Evolutionary conservation across 169 alveolate genomes (phyloP).

Genomic region (Plasmodium adleri): DNA sequence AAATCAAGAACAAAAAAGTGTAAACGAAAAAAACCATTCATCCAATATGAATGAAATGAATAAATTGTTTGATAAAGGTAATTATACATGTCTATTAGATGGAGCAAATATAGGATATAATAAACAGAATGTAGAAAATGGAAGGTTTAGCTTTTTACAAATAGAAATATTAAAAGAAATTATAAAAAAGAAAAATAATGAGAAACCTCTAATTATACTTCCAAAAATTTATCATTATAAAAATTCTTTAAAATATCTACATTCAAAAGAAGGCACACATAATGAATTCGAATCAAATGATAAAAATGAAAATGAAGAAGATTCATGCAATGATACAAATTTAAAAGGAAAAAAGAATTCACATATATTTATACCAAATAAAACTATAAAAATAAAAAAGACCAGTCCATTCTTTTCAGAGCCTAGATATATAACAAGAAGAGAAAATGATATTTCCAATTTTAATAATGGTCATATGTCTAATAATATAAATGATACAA

Average conservation of each 20-base stretch:
- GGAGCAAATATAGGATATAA: conserved; percentile 75
- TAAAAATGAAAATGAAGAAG: no score
- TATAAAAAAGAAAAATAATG: conserved; percentile 61
- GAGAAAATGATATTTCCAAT: not conserved
- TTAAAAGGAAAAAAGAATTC: not conserved
- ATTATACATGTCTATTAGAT: conserved; percentile 68
- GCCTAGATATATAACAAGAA: not conserved
- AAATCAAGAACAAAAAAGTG: not conserved
- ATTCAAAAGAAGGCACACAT: not conserved
- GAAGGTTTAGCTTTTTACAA: conserved; percentile 63
- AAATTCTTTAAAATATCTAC: conserved; percentile 46
- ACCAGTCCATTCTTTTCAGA: not conserved
- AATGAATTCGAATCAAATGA: not conserved
- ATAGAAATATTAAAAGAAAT: conserved; percentile 70
- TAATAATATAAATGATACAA: not conserved
- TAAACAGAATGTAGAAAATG: conserved; percentile 74
- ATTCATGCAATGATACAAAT: no score
- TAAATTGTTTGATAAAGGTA: conserved; percentile 36
- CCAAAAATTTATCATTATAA: conserved; percentile 71
- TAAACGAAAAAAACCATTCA: not conserved
- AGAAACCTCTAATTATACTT: conserved; percentile 55
- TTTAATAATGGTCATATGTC: not conserved
- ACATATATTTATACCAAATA: conserved; percentile 47
- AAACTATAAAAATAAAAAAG: conserved; percentile 50
- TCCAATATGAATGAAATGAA: conserved; percentile 1